Evolutionary conservation across 106 monocot species (phyloP).

Genomic region (Dendrobium huoshanense): DNA sequence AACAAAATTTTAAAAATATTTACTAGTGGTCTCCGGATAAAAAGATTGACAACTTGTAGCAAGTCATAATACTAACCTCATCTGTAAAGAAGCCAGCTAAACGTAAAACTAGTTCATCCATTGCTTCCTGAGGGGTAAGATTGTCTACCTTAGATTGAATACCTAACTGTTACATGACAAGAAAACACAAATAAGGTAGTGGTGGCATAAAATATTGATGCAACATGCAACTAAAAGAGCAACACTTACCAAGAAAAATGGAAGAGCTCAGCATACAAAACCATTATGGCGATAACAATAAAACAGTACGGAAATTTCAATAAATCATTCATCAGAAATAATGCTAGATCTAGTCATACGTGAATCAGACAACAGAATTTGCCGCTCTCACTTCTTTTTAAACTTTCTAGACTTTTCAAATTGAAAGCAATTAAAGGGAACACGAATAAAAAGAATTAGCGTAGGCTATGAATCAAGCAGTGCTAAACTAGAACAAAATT

Average conservation of each 20-base stretch:
- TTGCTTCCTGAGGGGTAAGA: conserved; percentile 56
- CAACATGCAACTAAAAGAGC: not conserved
- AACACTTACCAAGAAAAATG: not conserved
- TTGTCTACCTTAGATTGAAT: conserved; percentile 43
- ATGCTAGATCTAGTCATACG: not conserved
- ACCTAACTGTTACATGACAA: conserved; percentile 49
- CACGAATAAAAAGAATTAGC: not conserved
- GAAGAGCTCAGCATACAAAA: not conserved
- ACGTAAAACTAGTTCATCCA: conserved; percentile 60
- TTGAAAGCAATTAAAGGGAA: not conserved
- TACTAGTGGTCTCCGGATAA: not conserved
- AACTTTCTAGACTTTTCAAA: not conserved
- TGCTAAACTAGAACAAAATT: not conserved
- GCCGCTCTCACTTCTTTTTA: not conserved
- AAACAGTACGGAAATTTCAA: not conserved
- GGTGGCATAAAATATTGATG: not conserved
- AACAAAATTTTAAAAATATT: not conserved
- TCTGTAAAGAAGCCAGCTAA: conserved; percentile 55
- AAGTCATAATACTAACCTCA: conserved; percentile 45
- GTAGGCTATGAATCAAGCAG: not conserved
- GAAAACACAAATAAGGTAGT: not conserved
- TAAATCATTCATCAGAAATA: not conserved
- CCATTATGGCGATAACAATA: not conserved
- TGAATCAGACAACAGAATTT: not conserved
- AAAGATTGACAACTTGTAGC: not conserved